These are phyloP conservation scores for Chaetomium sp. DNA, from an alignment of 2,329 filamentous ascomycete genomes.

Conservation along the genomic window DNA sequence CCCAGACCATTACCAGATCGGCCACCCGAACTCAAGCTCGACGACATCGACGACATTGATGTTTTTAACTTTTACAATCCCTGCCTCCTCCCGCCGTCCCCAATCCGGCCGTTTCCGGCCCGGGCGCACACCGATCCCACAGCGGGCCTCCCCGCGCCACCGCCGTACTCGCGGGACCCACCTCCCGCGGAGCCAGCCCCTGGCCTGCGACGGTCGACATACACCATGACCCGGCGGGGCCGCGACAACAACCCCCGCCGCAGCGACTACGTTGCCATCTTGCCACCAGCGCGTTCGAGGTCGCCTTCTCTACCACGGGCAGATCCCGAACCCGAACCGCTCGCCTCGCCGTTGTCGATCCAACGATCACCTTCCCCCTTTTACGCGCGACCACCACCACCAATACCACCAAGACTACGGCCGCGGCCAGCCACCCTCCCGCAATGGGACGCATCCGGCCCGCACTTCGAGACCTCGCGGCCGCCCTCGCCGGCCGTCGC, in stretches of 20 bases:
- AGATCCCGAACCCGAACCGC: background rate
- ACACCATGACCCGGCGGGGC: background rate
- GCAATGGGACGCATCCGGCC: background rate
- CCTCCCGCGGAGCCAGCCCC: background rate
- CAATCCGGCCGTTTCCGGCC: background rate
- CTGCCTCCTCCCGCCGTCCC: conserved; percentile 27
- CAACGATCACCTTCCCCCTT: background rate
- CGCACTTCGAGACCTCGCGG: background rate
- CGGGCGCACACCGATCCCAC: background rate
- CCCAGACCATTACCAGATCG: background rate
- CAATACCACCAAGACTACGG: background rate
- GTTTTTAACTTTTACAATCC: conserved; percentile 30
- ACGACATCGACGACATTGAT: conserved; percentile 23
- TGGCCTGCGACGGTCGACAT: background rate
- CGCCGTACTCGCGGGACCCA: background rate
- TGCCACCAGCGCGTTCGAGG: background rate
- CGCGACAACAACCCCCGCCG: background rate
- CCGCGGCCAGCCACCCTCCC: background rate
- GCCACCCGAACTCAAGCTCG: background rate
- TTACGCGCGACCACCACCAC: background rate
- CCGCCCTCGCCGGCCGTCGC: background rate
- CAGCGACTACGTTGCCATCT: background rate
- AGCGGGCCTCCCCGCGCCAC: background rate
- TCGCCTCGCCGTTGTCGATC: background rate
- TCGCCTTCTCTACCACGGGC: background rate